These are phyloP conservation scores for Sporothrix euskadiensis DNA, from an alignment of 2,329 filamentous ascomycete genomes.

Conservation along the genomic window DNA sequence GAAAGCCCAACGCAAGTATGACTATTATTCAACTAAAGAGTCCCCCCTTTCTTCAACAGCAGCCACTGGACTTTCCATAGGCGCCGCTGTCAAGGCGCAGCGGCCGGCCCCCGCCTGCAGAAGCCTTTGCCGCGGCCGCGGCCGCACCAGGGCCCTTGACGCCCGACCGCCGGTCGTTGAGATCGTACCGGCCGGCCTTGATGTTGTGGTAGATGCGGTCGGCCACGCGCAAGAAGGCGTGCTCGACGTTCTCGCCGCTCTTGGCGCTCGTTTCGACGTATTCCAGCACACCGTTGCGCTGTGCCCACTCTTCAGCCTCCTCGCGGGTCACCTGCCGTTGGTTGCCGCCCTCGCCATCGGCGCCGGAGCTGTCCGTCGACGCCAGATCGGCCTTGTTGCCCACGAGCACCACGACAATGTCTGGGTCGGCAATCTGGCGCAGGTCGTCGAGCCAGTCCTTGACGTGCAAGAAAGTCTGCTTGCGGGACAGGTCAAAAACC, in stretches of 20 bases:
- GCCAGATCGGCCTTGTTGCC: conserved; percentile 93
- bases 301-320: conserved; percentile 90
- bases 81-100: conserved; percentile 48
- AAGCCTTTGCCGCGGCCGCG: conserved; percentile 23
- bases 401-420: conserved; percentile 91
- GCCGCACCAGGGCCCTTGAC: conserved; percentile 68
- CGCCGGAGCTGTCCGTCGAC: conserved; percentile 40
- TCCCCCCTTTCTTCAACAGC: conserved; percentile 31
- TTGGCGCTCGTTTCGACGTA: conserved; percentile 98
- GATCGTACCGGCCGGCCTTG: conserved; percentile 88
- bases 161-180: conserved; percentile 88
- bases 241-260: conserved; percentile 89
- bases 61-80: conserved; percentile 45
- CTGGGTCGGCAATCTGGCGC: conserved; percentile 89
- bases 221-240: conserved; percentile 88
- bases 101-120: conserved; percentile 38
- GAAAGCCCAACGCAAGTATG: neutral
- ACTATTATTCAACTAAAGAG: neutral
- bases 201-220: conserved; percentile 97
- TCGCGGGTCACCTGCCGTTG: conserved; percentile 76
- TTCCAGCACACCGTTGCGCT: conserved; percentile 78
- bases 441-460: conserved; percentile 94
- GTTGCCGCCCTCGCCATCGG: conserved; percentile 51
- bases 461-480: conserved; percentile 80
- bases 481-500: conserved; percentile 91